phyloP scores from a whole-genome alignment of 1,139 yeast genomes.

The Nakaseomyces bracarensis region DNA sequence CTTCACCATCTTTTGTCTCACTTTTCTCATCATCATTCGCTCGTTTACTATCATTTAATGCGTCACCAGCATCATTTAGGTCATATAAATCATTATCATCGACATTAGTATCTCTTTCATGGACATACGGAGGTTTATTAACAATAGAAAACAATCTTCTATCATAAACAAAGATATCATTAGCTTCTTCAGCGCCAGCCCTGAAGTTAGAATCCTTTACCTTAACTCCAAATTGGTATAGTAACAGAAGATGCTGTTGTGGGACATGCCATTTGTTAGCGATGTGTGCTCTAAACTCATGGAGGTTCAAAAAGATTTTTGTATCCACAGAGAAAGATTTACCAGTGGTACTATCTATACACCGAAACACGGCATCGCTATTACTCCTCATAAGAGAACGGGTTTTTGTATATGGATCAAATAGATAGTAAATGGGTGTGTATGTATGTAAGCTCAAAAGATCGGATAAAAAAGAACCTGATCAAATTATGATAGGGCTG shows the following conservation, averaged over 20 bases:
- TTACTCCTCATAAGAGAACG: neutral
- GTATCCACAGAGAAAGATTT: neutral
- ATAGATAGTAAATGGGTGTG: too few species aligned
- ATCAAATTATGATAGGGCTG: too few species aligned
- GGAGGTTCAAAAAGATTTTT: conserved; percentile 34
- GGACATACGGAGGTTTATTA: conserved; percentile 14
- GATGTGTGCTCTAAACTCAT: conserved; percentile 42
- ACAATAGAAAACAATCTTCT: conserved; percentile 41
- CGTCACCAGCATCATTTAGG: too few species aligned
- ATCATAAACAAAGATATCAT: conserved; percentile 52
- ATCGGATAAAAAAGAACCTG: too few species aligned
- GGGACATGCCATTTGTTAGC: conserved; percentile 37
- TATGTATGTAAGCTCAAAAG: too few species aligned
- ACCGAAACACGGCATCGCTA: neutral
- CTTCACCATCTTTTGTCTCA: neutral
- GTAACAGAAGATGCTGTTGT: conserved; percentile 44
- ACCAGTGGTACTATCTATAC: conserved; percentile 4
- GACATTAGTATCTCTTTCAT: neutral
- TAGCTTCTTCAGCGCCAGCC: conserved; percentile 19
- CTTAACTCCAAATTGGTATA: conserved; percentile 58
- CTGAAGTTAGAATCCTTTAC: conserved; percentile 39
- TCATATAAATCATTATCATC: neutral
- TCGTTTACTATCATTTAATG: too few species aligned
- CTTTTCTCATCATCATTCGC: neutral
- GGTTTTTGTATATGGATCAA: too few species aligned